Conservation (phyloP, 139 green algal species). For the Coccomyxa sp. region DNA sequence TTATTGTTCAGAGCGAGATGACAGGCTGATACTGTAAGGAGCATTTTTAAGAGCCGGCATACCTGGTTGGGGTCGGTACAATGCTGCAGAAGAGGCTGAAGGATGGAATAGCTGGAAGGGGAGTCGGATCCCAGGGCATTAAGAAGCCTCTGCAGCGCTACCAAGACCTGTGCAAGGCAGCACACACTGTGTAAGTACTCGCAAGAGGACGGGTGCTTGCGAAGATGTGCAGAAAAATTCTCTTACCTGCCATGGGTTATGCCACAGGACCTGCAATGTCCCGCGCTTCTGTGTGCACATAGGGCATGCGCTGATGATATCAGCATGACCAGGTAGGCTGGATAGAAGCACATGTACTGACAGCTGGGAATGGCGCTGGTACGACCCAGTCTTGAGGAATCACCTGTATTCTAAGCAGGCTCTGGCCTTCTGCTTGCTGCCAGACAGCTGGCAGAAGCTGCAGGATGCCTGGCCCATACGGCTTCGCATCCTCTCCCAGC, state of each 20-base stretch:
- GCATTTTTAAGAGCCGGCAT: not conserved
- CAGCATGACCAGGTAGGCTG: no score
- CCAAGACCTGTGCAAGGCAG: not conserved
- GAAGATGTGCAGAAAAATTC: no score
- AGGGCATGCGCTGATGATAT: no score
- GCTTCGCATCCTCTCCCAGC: slow-evolving; percentile 47
- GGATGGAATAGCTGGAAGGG: slow-evolving; percentile 38
- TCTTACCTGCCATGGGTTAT: no score
- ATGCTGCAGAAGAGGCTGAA: slow-evolving; percentile 66
- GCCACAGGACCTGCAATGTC: no score
- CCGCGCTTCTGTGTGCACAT: no score
- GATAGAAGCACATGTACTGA: not conserved
- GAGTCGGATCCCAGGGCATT: slow-evolving; percentile 64
- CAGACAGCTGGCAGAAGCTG: slow-evolving; percentile 67
- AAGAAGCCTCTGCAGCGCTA: slow-evolving; percentile 61
- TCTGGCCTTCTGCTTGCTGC: slow-evolving; percentile 58
- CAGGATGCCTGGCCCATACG: slow-evolving; percentile 50
- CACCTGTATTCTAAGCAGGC: slow-evolving; percentile 77
- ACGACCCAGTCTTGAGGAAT: not conserved
- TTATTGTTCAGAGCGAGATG: not conserved
- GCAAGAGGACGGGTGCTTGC: no score
- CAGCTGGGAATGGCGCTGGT: not conserved
- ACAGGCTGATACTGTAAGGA: not conserved
- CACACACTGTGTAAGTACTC: no score
- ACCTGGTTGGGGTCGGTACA: slow-evolving; percentile 59